Percentiles rank a stretch among this genome's conserved stretches.
Evolutionary conservation across 768 basidiomycete genomes (phyloP).

Genomic region (Lenzites betulinus): DNA sequence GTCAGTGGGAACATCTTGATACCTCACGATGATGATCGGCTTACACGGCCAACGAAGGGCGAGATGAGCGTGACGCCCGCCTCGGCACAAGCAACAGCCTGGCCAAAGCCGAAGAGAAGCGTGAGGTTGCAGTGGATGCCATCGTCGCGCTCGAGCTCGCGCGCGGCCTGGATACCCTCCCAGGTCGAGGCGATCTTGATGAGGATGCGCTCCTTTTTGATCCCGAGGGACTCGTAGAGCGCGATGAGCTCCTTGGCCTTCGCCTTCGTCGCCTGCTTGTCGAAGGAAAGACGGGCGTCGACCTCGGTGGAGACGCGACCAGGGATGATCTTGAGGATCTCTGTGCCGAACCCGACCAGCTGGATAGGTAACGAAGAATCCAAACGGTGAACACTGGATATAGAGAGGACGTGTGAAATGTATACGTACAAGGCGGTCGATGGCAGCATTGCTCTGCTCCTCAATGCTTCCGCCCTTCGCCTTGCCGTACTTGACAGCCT

Average conservation of each 20-base stretch:
- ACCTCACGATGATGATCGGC: constrained; percentile 31
- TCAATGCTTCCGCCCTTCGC: constrained; percentile 79
- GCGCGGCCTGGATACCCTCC: constrained; percentile 99
- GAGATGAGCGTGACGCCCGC: constrained; percentile 98
- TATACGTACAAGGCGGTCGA: constrained; percentile 81
- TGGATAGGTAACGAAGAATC: constrained; percentile 30
- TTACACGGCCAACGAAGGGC: constrained; percentile 96
- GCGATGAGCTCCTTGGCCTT: constrained; percentile 92
- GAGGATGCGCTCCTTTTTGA: constrained; percentile 90
- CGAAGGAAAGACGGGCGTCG: constrained; percentile 96
- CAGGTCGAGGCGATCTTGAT: constrained; percentile 99
- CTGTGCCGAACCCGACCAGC: constrained; percentile 98
- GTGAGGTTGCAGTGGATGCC: constrained; percentile 99
- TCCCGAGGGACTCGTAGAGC: constrained; percentile 92
- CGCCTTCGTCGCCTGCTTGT: constrained; percentile 88
- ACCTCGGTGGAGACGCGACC: constrained; percentile 99
- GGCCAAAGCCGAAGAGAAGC: constrained; percentile 96
- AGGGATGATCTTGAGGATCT: constrained; percentile 93
- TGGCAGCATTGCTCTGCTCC: constrained; percentile 71
- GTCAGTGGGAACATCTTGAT: constrained; percentile 16
- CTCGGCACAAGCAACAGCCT: constrained; percentile 99
- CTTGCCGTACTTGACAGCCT: constrained; percentile 75
- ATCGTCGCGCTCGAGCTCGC: constrained; percentile 90
- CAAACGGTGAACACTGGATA: background rate
- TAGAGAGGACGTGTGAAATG: background rate